Evolutionary conservation across 2,329 filamentous ascomycete species (phyloP), one percentile per base, ranked within the genome.

Genomic region (Chaetomium strumarium): DNA sequence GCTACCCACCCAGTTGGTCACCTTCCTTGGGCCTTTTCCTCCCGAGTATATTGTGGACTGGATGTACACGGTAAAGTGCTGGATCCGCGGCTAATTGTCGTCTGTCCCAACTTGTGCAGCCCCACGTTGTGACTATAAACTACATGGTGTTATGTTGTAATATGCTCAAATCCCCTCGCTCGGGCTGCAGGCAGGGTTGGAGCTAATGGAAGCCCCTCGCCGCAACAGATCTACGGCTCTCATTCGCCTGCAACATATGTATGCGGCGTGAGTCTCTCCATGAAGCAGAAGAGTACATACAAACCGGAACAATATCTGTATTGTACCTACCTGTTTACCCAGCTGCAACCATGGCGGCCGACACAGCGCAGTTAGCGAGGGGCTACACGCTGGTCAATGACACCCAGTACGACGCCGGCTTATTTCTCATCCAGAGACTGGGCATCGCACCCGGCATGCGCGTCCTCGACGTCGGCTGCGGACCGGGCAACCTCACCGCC

Each of bases 381-480:
- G 46, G 46, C 14, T 49, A 49, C 37, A 41, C 30, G 29, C 24
- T 31, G 24, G 37, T n/a, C 38, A 49, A 49, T 30, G 30, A 33
- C 29, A 49, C 46, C 5, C 46, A 49, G 17, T 41, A 20, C 46
- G n/a, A 33, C 2, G 46, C 46, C n/a, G 46, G 37, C 4, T 13
- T 41, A 3, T 49, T 49, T 13, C 46, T 49, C 17, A 37, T 49
- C 29, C 9, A 49, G 1, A 29, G 46, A 6, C 46, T 49, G 1
- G 5, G n/a, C 5, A 19, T 49, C 29, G 10, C 10, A n/a, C 37
- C 46, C 5, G 46, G 46, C 37, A 41, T 41, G 46, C 46, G 37
- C 10, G 46, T 49, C 10, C 46, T 49, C 6, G 46, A 49, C 46
- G 46, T 49, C 24, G 46, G 46, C 37, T 49, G 46, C 46, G 46